Percentiles rank a stretch among this genome's conserved stretches.
phyloP scores from a whole-genome alignment of 2,329 filamentous ascomycete species.

The Fusarium sacchari region DNA sequence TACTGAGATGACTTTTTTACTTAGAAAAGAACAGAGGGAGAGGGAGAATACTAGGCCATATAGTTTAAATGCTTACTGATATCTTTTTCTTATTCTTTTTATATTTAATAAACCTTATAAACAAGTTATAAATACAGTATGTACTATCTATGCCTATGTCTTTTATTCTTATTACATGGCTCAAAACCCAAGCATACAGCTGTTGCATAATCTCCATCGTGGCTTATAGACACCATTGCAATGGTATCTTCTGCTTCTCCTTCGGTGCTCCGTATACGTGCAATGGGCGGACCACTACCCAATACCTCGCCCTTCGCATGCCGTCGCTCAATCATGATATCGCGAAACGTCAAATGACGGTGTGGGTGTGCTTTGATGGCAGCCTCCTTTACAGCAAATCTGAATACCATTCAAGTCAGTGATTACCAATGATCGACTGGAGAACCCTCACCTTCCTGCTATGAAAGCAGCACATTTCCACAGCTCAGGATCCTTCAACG shows the following conservation, averaged over 20 bases:
- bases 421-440: background rate
- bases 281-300: slow-evolving; percentile 57
- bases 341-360: slow-evolving; percentile 69
- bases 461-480: slow-evolving; percentile 51
- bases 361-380: slow-evolving; percentile 75
- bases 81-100: background rate
- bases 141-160: background rate
- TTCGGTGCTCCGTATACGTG: slow-evolving; percentile 51
- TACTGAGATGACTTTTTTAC: too few relatives aligned
- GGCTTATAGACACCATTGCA: slow-evolving; percentile 82
- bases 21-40: too few relatives aligned
- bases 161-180: background rate
- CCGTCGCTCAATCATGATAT: slow-evolving; percentile 60
- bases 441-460: slow-evolving; percentile 47
- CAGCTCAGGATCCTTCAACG: slow-evolving; percentile 37
- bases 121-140: too few relatives aligned
- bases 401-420: slow-evolving; percentile 39
- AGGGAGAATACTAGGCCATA: background rate
- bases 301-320: slow-evolving; percentile 38
- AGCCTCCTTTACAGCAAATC: slow-evolving; percentile 80
- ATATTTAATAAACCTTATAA: too few relatives aligned
- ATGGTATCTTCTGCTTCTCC: slow-evolving; percentile 56
- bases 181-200: slow-evolving; percentile 70
- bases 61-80: background rate
- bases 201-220: slow-evolving; percentile 85